phyloP scores from a whole-genome alignment of 176 grass and related monocot species.

The Zoysia pacifica region DNA sequence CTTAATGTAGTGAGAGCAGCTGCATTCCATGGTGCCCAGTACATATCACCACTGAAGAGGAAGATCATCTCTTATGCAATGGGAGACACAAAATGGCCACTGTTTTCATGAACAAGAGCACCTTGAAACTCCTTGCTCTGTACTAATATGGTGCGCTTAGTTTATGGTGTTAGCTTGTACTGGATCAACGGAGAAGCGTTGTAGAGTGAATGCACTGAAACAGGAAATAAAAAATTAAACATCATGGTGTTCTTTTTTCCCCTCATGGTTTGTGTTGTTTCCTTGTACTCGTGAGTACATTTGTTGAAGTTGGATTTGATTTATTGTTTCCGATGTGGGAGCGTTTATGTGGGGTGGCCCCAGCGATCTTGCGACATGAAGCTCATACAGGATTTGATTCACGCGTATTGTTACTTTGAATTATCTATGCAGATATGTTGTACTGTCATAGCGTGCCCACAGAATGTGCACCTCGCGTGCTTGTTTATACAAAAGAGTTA shows the following conservation, averaged over 20 bases:
- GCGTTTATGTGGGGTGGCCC: too few species aligned
- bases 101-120: slow-evolving; percentile 48
- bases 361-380: too few species aligned
- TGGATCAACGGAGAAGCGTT: slow-evolving; percentile 2
- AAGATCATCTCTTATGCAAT: slow-evolving; percentile 88
- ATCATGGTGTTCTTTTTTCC: not conserved
- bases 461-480: too few species aligned
- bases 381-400: too few species aligned
- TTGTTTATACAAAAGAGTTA: too few species aligned
- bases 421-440: too few species aligned
- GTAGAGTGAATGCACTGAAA: not conserved
- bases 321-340: not conserved
- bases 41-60: slow-evolving; percentile 74
- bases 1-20: slow-evolving; percentile 77
- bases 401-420: too few species aligned
- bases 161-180: slow-evolving; percentile 12
- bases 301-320: not conserved
- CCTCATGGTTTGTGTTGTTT: not conserved
- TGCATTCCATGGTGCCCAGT: slow-evolving; percentile 83
- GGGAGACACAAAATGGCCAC: slow-evolving; percentile 66
- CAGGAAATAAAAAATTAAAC: not conserved
- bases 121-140: not conserved
- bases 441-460: too few species aligned
- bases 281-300: not conserved
- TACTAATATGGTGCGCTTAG: not conserved